Evolutionary conservation across 768 basidiomycete species (phyloP), one percentile per base, ranked within the genome.

Genomic region (Filobasidium floriforme): DNA sequence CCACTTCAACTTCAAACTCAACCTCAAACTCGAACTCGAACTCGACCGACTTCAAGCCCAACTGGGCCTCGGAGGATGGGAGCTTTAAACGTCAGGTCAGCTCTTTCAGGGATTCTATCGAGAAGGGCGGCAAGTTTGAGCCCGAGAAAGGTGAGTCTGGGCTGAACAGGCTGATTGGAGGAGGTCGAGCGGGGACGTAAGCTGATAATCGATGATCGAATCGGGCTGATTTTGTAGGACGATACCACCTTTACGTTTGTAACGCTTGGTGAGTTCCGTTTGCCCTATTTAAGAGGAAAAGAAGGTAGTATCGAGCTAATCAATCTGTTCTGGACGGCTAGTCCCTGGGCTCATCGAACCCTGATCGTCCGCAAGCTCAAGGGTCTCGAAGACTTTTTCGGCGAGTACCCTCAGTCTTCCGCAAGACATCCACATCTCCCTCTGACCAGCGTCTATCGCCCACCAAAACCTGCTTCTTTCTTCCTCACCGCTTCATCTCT

Each of bases 231-330:
- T 28, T 15, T 10, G 28, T 37, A 91, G 91, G 86, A 67, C 87
- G 93, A 54, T 97, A 97, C 76, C 89, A 89, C 71, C 89, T 94
- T 70, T 94, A 90, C 72, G 89, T 96, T 66, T 89, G 88, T 4
- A 85, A 86, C 69, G 86, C 88, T 1, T 97, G 92, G 73, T 92
- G 87, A 72, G 71, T 54, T n/a, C 41, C 19, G 64, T 37, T 4
- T 37, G 9, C 9, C 32, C n/a, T n/a, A n/a, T n/a, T n/a, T n/a
- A n/a, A n/a, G n/a, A n/a, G n/a, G n/a, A n/a, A n/a, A n/a, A n/a
- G n/a, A n/a, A n/a, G n/a, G n/a, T n/a, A n/a, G n/a, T n/a, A n/a
- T n/a, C n/a, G n/a, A n/a, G n/a, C n/a, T n/a, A n/a, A n/a, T n/a
- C 18, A 40, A 41, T 32, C 26, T 9, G 52, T 32, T 41, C 18